Evolutionary conservation across 352 stramenopile species (phyloP), one percentile per base, ranked within the genome.

Genomic region (Phytopythium litorale): DNA sequence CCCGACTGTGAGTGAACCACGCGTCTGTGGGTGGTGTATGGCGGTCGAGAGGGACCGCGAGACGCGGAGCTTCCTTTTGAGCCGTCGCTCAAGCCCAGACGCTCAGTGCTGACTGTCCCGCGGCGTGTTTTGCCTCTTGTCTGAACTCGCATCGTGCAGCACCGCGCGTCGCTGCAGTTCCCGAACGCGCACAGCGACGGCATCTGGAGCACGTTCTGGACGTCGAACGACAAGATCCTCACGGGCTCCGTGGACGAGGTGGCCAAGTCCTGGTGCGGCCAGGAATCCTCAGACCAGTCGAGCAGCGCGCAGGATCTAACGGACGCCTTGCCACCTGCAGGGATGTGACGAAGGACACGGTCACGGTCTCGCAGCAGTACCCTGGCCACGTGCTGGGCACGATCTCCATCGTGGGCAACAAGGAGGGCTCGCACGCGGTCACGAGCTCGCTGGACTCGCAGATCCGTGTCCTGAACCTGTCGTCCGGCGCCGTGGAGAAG

Each of bases 201-300:
- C 63, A 91, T 96, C 52, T 96, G 87, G 84, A 93, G 79, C 73
- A 91, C 86, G 40, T 92, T 88, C 70, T 96, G 88, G 88, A 96
- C 88, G 50, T 76, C 75, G 52, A 84, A 90, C 64, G 84, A 94
- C 71, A 89, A 93, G 71, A 91, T 96, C 72, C 71, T 96, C 49
- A 92, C 85, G 11, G 88, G 87, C 49, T 96, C 87, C 1, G 83
- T 96, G 54, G 88, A 96, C 60, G 88, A 96, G 71, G 84, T 92
- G 19, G 87, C 87, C 59, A 94, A 93, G 72, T 79, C 74, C 30
- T 96, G 87, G 87, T 89, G 51, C 55, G 76, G 62, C n/a, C n/a
- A 19, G 28, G 12, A 21, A 21, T 4, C 30, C 25, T 32, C 3
- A 50, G 7, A 0, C 1, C 48, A 13, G 12, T 54, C 28, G 25